Base-by-base conservation (phyloP, 257 asterid species). In the Solanum peruvianum region DNA sequence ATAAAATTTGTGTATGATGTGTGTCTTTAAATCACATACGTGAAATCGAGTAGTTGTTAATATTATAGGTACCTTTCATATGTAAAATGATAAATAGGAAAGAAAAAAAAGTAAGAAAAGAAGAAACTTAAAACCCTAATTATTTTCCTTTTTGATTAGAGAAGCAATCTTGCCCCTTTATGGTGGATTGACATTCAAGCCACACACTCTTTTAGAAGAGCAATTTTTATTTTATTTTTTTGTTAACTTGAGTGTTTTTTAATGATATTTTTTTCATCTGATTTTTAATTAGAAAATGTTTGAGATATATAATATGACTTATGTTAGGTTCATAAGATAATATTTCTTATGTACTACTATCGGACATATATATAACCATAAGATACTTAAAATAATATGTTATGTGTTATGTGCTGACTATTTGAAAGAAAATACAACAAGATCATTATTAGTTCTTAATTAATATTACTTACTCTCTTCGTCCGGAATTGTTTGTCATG, bases 121-220 rank as follows among this genome's bases (percentile, higher is more conserved):
- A 39, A 39, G 16, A 73, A 73, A 73, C 20, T 73, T 73, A 47
- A 27, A 41, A 44, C 25, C 25, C 41, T 29, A 12, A 8, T 62
- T 11, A 25, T 75, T 85, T 66, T 31, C 73, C 85, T 80, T 80
- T 80, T 45, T 47, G 7, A 27, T 10, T 15, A 49, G 84, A 80
- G 69, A 49, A 80, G 67, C 69, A 80, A 80, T 20, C 67, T 47
- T 80, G 16, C 6, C 39, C 44, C 69, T 49, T 49, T 47, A 49
- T 18, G 67, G 85, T 27, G 85, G 85, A 80, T 80, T 80, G 85
- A 49, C 85, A 49, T 80, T 49, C 85, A 80, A 80, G 69, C 85
- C 45, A 49, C 67, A 49, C 67, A 18, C 44, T 5, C 69, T 18
- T 49, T 80, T 49, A 29, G 11, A 80, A 47, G 25, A 21, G 3